A percentile compares a stretch with the other conserved stretches of the same genome.
phyloP scores from a whole-genome alignment of 2,329 filamentous ascomycete species.

The Penicillium sp. region DNA sequence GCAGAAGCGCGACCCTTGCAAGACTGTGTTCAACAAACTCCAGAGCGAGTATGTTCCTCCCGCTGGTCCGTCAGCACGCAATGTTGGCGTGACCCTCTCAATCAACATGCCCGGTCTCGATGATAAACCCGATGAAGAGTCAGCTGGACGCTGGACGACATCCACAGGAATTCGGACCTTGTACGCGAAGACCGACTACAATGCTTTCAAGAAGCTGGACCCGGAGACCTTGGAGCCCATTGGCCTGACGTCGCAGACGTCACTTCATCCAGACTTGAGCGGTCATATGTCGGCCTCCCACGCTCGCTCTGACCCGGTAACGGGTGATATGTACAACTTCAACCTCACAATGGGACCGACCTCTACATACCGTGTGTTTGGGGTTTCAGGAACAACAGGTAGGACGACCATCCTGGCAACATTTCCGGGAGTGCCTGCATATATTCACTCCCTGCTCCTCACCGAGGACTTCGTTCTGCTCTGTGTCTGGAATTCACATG shows the following conservation, averaged over 20 bases:
- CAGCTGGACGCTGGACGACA: constrained; percentile 24
- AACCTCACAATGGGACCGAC: constrained; percentile 64
- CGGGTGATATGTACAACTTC: constrained; percentile 76
- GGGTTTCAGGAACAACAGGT: constrained; percentile 60
- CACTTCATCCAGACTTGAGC: constrained; percentile 65
- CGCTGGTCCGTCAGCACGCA: constrained; percentile 59
- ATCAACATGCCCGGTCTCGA: constrained; percentile 61
- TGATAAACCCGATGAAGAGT: constrained; percentile 18
- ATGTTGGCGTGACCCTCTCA: constrained; percentile 65
- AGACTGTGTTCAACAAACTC: constrained; percentile 68
- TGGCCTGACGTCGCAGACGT: constrained; percentile 58
- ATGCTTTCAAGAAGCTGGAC: constrained; percentile 60
- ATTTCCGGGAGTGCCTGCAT: constrained; percentile 59
- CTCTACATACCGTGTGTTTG: constrained; percentile 67
- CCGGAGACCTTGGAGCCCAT: constrained; percentile 70
- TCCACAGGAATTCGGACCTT: constrained; percentile 49
- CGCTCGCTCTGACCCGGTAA: constrained; percentile 66
- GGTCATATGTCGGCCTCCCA: constrained; percentile 70
- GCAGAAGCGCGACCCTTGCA: constrained; percentile 69
- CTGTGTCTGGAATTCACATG: constrained; percentile 66
- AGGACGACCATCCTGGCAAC: constrained; percentile 69
- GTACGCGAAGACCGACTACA: constrained; percentile 60
- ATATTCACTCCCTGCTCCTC: constrained; percentile 80
- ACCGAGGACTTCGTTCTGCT: constrained; percentile 68
- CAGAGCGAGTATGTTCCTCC: constrained; percentile 25